Conservation (phyloP, 257 asterid species). For the Echium plantagineum region DNA sequence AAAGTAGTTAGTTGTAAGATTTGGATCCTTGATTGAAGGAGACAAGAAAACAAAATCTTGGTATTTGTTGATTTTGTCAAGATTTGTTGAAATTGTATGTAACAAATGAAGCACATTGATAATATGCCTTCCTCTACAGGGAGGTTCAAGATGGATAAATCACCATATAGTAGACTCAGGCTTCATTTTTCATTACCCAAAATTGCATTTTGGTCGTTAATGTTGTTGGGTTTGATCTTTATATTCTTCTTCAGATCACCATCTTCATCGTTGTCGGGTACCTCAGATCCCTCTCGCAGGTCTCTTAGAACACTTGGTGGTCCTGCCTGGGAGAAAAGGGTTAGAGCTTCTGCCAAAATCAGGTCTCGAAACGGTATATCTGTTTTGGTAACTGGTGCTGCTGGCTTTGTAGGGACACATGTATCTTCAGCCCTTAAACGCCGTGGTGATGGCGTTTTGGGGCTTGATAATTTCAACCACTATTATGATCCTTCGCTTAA, state of each 20-base stretch:
- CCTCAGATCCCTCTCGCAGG: slow-evolving; percentile 80
- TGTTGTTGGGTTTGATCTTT: slow-evolving; percentile 74
- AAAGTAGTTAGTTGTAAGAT: background rate
- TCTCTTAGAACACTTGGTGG: slow-evolving; percentile 51
- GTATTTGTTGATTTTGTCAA: slow-evolving; percentile 10
- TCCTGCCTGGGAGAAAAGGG: slow-evolving; percentile 59
- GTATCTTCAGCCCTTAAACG: slow-evolving; percentile 89
- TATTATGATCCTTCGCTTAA: slow-evolving; percentile 74
- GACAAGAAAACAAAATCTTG: background rate
- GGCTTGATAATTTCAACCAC: slow-evolving; percentile 72
- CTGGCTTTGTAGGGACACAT: slow-evolving; percentile 96
- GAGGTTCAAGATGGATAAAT: slow-evolving; percentile 94
- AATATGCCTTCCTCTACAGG: slow-evolving; percentile 72
- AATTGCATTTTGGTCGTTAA: slow-evolving; percentile 82
- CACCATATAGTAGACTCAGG: slow-evolving; percentile 60
- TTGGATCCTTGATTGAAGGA: background rate
- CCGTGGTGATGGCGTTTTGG: slow-evolving; percentile 92
- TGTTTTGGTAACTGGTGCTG: slow-evolving; percentile 90
- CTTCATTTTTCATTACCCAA: slow-evolving; percentile 62
- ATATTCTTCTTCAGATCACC: slow-evolving; percentile 72
- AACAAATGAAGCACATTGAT: slow-evolving; percentile 81
- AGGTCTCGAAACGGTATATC: slow-evolving; percentile 79
- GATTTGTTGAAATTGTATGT: slow-evolving; percentile 20
- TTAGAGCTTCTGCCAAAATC: slow-evolving; percentile 63
- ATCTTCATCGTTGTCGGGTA: slow-evolving; percentile 24